phyloP scores from a whole-genome alignment of 2,329 filamentous ascomycete species.

The Alternaria ventricosa region DNA sequence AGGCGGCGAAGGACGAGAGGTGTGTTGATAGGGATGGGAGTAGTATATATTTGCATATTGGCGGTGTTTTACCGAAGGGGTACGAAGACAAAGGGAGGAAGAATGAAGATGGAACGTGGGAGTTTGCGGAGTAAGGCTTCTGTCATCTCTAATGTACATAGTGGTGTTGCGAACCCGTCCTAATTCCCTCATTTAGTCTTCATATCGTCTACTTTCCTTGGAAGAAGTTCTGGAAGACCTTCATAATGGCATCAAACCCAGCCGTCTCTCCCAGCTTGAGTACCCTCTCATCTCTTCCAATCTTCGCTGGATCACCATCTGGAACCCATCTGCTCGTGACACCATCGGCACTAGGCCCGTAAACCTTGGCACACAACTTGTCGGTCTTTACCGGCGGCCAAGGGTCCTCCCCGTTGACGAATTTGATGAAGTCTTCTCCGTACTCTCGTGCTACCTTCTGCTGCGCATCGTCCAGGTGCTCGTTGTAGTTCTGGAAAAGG shows the following conservation, averaged over 20 bases:
- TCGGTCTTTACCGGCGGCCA: slow-evolving; percentile 38
- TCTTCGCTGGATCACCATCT: slow-evolving; percentile 31
- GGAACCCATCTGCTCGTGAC: slow-evolving; percentile 34
- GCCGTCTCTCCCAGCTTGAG: slow-evolving; percentile 35
- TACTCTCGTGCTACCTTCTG: slow-evolving; percentile 31
- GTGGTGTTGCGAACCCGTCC: background rate
- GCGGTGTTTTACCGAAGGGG: slow-evolving; percentile 31
- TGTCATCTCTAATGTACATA: background rate
- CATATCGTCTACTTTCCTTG: slow-evolving; percentile 16
- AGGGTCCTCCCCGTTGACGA: slow-evolving; percentile 41
- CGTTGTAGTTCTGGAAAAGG: slow-evolving; percentile 45
- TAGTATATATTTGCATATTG: slow-evolving; percentile 41
- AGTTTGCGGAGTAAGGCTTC: slow-evolving; percentile 19
- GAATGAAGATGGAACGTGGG: slow-evolving; percentile 31
- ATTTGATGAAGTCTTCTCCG: slow-evolving; percentile 42
- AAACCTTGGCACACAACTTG: slow-evolving; percentile 34
- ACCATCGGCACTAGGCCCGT: slow-evolving; percentile 38
- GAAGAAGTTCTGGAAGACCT: slow-evolving; percentile 38
- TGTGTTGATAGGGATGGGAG: slow-evolving; percentile 41
- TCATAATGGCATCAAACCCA: slow-evolving; percentile 33
- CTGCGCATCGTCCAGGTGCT: slow-evolving; percentile 30
- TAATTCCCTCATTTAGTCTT: background rate
- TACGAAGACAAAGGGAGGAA: slow-evolving; percentile 36
- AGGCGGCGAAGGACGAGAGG: slow-evolving; percentile 29
- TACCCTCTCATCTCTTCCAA: slow-evolving; percentile 33